Conservation (phyloP, 805 yeast genomes). For the Maudiozyma bulderi region DNA sequence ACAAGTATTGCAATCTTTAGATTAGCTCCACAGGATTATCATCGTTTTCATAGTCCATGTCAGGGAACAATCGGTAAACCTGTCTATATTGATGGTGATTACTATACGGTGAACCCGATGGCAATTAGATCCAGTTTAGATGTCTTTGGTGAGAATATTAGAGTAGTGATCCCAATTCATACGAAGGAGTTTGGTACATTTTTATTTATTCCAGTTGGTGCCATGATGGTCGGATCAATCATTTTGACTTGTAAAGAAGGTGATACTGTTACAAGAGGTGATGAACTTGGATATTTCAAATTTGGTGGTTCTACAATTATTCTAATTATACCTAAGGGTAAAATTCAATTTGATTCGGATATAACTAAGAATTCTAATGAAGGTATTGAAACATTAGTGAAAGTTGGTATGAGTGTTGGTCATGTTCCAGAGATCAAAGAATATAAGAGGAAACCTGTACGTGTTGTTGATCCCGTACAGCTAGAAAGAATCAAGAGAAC, state of each 20-base stretch:
- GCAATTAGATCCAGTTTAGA: slow-evolving; percentile 82
- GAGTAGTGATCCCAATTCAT: slow-evolving; percentile 69
- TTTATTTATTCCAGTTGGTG: slow-evolving; percentile 78
- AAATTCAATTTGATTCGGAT: slow-evolving; percentile 63
- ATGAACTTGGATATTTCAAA: slow-evolving; percentile 88
- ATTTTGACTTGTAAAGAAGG: slow-evolving; percentile 59
- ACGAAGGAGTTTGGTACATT: slow-evolving; percentile 72
- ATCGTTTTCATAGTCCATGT: slow-evolving; percentile 85
- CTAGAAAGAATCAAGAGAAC: slow-evolving; percentile 23
- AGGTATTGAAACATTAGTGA: slow-evolving; percentile 70
- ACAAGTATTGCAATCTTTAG: slow-evolving; percentile 74
- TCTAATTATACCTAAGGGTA: slow-evolving; percentile 45
- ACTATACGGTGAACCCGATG: slow-evolving; percentile 96
- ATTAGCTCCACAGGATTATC: slow-evolving; percentile 95
- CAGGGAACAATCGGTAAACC: slow-evolving; percentile 63
- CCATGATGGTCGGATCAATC: slow-evolving; percentile 97
- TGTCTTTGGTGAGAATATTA: slow-evolving; percentile 85
- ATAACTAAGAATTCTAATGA: slow-evolving; percentile 54
- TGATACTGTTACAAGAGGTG: slow-evolving; percentile 51
- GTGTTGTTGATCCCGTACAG: slow-evolving; percentile 17
- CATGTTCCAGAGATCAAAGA: slow-evolving; percentile 48
- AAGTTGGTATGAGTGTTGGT: slow-evolving; percentile 90
- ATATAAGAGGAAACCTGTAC: slow-evolving; percentile 37
- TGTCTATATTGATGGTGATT: slow-evolving; percentile 71
- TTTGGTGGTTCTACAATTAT: slow-evolving; percentile 92